Percentiles rank a stretch among this genome's conserved stretches.
phyloP scores from a whole-genome alignment of 2,329 filamentous ascomycete genomes.

The Capronia americana region DNA sequence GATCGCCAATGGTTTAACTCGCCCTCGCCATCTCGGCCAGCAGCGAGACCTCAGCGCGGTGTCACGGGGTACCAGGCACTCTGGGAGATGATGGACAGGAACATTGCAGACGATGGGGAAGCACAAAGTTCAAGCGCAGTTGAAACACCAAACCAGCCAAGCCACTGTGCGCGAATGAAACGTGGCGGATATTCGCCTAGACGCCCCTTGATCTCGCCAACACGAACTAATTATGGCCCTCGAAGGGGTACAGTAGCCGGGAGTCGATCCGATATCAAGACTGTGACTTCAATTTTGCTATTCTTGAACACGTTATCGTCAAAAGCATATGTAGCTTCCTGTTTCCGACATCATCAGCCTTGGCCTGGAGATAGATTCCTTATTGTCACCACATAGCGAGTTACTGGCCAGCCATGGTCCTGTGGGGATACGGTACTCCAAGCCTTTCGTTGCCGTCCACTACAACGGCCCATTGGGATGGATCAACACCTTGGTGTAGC shows the following conservation, averaged over 20 bases:
- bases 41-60: neutral
- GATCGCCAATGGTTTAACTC: neutral
- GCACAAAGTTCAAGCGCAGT: neutral
- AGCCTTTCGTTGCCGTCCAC: neutral
- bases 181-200: neutral
- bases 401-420: neutral
- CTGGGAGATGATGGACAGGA: neutral
- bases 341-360: neutral
- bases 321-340: neutral
- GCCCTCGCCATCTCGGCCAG: neutral
- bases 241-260: constrained; percentile 8
- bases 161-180: neutral
- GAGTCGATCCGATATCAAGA: neutral
- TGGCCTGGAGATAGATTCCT: too few species aligned
- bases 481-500: constrained; percentile 72
- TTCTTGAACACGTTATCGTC: neutral
- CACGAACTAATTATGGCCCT: neutral
- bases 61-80: neutral
- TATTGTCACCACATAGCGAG: too few species aligned
- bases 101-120: neutral
- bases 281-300: neutral
- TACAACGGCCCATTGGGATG: constrained; percentile 64
- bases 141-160: constrained; percentile 9
- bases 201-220: constrained; percentile 6
- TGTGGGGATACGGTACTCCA: neutral